phyloP scores from a whole-genome alignment of 306 rosid species.

The Chamaecrista fasciculata region DNA sequence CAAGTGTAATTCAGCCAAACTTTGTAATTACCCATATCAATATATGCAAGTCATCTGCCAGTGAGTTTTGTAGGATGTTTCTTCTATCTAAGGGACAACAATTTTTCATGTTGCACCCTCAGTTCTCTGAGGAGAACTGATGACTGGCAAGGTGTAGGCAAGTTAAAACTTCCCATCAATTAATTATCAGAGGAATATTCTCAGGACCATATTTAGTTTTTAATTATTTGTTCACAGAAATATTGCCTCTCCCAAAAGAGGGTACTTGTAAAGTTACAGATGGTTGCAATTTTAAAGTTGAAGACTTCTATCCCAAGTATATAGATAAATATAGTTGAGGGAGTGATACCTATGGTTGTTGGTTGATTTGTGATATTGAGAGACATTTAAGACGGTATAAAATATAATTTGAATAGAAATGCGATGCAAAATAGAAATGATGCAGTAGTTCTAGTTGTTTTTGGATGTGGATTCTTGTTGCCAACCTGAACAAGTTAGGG shows the following conservation, averaged over 20 bases:
- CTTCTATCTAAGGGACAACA: neutral
- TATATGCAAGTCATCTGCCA: constrained; percentile 10
- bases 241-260: neutral
- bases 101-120: neutral
- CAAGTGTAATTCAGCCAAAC: too few species aligned
- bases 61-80: constrained; percentile 2
- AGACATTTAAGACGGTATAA: neutral
- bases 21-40: too few species aligned
- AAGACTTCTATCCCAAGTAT: too few species aligned
- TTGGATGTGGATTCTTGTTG: neutral
- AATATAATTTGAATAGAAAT: neutral
- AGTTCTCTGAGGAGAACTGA: neutral
- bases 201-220: neutral
- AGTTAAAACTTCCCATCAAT: neutral
- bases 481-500: neutral
- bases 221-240: neutral
- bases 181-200: neutral
- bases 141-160: neutral
- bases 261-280: neutral
- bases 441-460: too few species aligned
- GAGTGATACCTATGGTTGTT: neutral
- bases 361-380: neutral
- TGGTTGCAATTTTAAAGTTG: neutral
- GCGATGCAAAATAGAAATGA: neutral
- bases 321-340: neutral